phyloP scores from a whole-genome alignment of 345 rosid species.

The Eucalyptus caleyi region DNA sequence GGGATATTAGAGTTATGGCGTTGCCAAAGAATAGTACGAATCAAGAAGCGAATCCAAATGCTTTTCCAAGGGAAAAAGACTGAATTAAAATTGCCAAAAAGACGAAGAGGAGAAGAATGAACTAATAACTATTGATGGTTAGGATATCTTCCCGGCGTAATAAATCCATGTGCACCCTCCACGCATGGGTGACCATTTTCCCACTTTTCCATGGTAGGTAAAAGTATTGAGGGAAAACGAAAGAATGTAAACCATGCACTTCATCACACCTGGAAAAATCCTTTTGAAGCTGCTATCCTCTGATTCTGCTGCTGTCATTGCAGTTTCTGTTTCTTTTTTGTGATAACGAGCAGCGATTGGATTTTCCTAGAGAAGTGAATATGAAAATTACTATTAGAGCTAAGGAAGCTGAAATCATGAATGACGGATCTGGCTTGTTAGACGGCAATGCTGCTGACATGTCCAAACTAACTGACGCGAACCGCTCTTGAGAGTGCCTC shows the following conservation, averaged over 20 bases:
- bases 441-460: constrained; percentile 6
- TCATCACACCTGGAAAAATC: neutral
- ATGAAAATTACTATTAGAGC: neutral
- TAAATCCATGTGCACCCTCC: neutral
- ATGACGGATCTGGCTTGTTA: constrained; percentile 14
- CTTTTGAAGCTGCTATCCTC: neutral
- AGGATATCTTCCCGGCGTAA: neutral
- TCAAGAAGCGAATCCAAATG: neutral
- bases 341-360: neutral
- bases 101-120: neutral
- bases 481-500: constrained; percentile 38
- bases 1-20: neutral
- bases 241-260: neutral
- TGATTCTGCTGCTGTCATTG: neutral
- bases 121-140: neutral
- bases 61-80: neutral
- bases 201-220: neutral
- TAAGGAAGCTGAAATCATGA: constrained; percentile 8
- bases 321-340: neutral
- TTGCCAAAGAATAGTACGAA: neutral
- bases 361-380: neutral
- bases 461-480: constrained; percentile 38
- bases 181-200: neutral
- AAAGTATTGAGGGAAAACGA: neutral
- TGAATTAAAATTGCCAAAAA: neutral